These are phyloP conservation scores for Sporothrix luriei DNA, from an alignment of 2,329 filamentous ascomycete species.

Conservation along the genomic window DNA sequence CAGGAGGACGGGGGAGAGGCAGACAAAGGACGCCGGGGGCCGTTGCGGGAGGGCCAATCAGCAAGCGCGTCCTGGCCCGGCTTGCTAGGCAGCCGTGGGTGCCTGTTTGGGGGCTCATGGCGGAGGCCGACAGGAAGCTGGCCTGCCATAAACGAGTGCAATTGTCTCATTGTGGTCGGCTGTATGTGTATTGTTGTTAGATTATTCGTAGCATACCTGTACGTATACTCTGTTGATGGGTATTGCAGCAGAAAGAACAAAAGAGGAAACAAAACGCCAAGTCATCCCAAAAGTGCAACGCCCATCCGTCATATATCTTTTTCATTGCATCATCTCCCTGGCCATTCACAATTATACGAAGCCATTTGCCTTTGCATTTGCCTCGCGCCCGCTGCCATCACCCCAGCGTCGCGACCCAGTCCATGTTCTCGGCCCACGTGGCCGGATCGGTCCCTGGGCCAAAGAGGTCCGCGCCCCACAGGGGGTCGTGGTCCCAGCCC, in stretches of 20 bases:
- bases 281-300: background rate
- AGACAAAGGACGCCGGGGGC: background rate
- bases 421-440: constrained; percentile 36
- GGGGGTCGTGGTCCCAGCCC: constrained; percentile 32
- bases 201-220: no score
- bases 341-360: background rate
- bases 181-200: no score
- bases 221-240: no score
- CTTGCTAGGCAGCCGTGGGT: no score
- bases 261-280: background rate
- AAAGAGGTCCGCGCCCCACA: constrained; percentile 36
- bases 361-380: background rate
- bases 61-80: background rate
- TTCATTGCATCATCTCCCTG: no score
- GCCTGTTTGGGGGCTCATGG: no score
- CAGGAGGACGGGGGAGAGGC: no score
- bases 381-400: background rate
- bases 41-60: background rate
- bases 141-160: background rate
- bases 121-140: no score
- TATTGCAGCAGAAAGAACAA: background rate
- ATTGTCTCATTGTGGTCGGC: background rate
- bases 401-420: constrained; percentile 30
- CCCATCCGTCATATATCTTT: background rate
- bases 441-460: constrained; percentile 34